Percentiles rank a stretch among this genome's conserved stretches.
These are phyloP conservation scores for Lasiodiplodia citricola DNA, from an alignment of 2,329 filamentous ascomycete species.

Conservation along the genomic window DNA sequence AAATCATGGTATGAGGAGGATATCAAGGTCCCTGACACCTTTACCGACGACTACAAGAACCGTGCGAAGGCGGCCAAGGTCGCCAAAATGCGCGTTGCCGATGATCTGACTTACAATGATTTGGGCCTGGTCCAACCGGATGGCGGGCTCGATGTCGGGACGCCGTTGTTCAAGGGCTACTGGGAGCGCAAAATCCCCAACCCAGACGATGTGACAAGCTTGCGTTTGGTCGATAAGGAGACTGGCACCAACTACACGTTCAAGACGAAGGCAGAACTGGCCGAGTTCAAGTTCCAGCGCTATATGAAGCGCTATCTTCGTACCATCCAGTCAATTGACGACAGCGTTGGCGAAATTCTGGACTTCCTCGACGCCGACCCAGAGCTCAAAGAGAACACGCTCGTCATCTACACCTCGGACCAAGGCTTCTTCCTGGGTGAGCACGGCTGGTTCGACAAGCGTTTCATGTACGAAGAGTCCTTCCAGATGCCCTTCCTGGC, in stretches of 20 bases:
- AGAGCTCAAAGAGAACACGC: slow-evolving; percentile 52
- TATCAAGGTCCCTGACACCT: slow-evolving; percentile 57
- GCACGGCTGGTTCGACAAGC: slow-evolving; percentile 64
- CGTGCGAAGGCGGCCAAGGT: slow-evolving; percentile 55
- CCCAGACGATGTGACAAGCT: slow-evolving; percentile 38
- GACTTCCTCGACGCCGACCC: slow-evolving; percentile 51
- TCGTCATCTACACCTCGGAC: slow-evolving; percentile 61
- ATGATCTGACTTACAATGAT: slow-evolving; percentile 59
- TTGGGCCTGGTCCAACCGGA: slow-evolving; percentile 58
- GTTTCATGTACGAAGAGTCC: slow-evolving; percentile 63
- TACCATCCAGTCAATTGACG: slow-evolving; percentile 59
- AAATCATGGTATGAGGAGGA: slow-evolving; percentile 55
- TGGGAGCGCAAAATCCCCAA: slow-evolving; percentile 49
- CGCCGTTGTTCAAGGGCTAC: slow-evolving; percentile 35
- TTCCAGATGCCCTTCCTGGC: slow-evolving; percentile 63
- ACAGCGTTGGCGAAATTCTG: slow-evolving; percentile 58
- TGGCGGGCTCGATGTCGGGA: slow-evolving; percentile 49
- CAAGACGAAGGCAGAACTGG: slow-evolving; percentile 47
- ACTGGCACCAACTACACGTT: slow-evolving; percentile 56
- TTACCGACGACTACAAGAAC: slow-evolving; percentile 61
- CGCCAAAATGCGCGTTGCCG: slow-evolving; percentile 59
- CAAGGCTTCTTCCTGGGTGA: slow-evolving; percentile 64
- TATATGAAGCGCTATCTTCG: slow-evolving; percentile 63
- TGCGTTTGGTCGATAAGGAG: slow-evolving; percentile 53
- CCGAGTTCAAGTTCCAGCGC: slow-evolving; percentile 62